Percentiles rank a stretch among this genome's conserved stretches.
Evolutionary conservation across 2,329 filamentous ascomycete species (phyloP).

Genomic region (Aspergillus fijiensis): DNA sequence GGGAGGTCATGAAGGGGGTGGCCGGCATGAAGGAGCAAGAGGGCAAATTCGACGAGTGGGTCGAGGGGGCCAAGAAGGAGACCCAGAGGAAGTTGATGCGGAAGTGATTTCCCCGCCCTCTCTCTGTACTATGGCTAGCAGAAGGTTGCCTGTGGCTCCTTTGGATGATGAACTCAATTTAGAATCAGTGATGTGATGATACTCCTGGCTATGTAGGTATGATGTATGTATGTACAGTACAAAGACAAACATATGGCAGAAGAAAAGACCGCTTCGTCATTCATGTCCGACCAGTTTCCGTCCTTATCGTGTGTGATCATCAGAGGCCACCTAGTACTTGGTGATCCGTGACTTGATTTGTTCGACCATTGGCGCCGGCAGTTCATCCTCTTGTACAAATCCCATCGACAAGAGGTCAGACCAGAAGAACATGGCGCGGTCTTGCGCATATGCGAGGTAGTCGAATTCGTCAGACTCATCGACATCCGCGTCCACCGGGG

Average conservation of each 20-base stretch:
- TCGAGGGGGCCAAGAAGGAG: conserved; percentile 63
- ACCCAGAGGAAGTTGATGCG: conserved; percentile 43
- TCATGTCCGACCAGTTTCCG: not conserved
- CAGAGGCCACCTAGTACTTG: conserved; percentile 51
- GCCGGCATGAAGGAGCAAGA: conserved; percentile 68
- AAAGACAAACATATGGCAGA: not conserved
- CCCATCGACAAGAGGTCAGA: conserved; percentile 80
- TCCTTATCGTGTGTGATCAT: not conserved
- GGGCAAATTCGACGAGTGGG: conserved; percentile 72
- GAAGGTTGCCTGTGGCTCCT: not conserved
- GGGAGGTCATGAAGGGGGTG: conserved; percentile 84
- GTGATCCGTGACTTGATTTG: conserved; percentile 65
- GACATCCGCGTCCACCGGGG: conserved; percentile 47
- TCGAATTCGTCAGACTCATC: conserved; percentile 78
- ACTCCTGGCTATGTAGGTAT: not conserved
- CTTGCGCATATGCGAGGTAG: conserved; percentile 87
- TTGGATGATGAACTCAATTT: not conserved
- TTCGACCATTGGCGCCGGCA: conserved; percentile 65
- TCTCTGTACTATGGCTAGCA: not conserved
- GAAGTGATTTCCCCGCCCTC: conserved; percentile 12
- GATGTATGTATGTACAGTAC: not conserved
- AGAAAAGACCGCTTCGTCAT: not conserved
- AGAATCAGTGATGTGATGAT: not conserved
- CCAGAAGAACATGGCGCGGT: conserved; percentile 91
- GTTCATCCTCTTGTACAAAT: conserved; percentile 69